A percentile compares a stretch with the other conserved stretches of the same genome.
Evolutionary conservation across 1,139 yeast genomes (phyloP).

Genomic region (Geotrichum reessii): DNA sequence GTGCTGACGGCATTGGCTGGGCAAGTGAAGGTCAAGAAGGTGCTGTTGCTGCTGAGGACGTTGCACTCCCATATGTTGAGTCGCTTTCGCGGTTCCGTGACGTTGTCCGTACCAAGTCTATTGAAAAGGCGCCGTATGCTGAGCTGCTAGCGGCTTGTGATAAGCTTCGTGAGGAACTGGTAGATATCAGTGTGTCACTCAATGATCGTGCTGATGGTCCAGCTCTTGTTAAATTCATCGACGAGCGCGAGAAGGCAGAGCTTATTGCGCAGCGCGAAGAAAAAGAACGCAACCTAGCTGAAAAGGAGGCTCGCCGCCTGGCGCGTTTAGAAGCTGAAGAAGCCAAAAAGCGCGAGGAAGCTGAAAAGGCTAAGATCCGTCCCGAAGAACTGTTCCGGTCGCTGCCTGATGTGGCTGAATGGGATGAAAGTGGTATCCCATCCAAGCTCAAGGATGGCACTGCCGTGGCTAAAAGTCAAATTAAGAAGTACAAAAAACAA

Average conservation of each 20-base stretch:
- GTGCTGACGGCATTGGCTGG: conserved; percentile 80
- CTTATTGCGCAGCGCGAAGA: conserved; percentile 54
- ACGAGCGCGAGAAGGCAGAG: conserved; percentile 60
- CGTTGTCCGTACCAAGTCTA: conserved; percentile 66
- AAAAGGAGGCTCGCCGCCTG: conserved; percentile 42
- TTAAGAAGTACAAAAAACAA: conserved; percentile 73
- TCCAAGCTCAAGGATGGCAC: conserved; percentile 70
- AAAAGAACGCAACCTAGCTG: conserved; percentile 50
- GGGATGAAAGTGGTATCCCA: conserved; percentile 87
- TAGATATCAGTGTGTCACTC: conserved; percentile 70
- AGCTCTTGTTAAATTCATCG: conserved; percentile 77
- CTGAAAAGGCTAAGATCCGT: conserved; percentile 60
- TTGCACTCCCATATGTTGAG: conserved; percentile 72
- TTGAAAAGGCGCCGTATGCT: conserved; percentile 49
- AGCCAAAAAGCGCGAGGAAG: conserved; percentile 55
- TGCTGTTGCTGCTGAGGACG: conserved; percentile 51
- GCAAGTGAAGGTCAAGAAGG: conserved; percentile 34
- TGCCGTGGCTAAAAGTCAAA: conserved; percentile 81
- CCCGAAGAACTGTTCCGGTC: conserved; percentile 70
- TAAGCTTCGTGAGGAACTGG: conserved; percentile 57
- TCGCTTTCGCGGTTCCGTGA: conserved; percentile 78
- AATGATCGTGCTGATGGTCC: conserved; percentile 83
- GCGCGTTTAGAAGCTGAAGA: conserved; percentile 22
- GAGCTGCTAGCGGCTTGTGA: conserved; percentile 59
- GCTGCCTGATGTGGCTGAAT: conserved; percentile 52